Evolutionary conservation across 345 rosid species (phyloP).

Genomic region (Eucalyptus regnans): DNA sequence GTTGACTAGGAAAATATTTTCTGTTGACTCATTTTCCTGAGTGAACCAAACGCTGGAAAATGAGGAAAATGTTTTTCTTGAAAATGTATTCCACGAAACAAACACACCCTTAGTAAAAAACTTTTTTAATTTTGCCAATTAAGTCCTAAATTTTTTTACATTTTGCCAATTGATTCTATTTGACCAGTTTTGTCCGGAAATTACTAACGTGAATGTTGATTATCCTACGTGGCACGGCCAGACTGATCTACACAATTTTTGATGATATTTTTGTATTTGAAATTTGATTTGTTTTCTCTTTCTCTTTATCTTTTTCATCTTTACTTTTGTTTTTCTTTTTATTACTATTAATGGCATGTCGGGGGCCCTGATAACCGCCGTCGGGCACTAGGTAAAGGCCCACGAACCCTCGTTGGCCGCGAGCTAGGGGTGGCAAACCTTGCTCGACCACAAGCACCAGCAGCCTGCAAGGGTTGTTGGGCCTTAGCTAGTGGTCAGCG

Average conservation of each 20-base stretch:
- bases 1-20: too few species aligned
- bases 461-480: accelerated
- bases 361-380: accelerated
- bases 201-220: accelerated
- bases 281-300: too few species aligned
- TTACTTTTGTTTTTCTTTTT: accelerated
- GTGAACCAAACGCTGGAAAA: too few species aligned
- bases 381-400: accelerated
- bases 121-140: accelerated
- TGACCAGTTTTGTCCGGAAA: accelerated
- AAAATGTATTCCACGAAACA: too few species aligned
- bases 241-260: accelerated
- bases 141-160: neutral
- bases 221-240: accelerated
- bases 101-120: neutral
- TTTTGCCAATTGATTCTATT: neutral
- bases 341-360: too few species aligned
- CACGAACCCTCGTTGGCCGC: accelerated
- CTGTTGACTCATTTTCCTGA: too few species aligned
- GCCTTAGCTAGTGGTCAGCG: accelerated
- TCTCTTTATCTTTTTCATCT: too few species aligned
- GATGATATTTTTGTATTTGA: too few species aligned
- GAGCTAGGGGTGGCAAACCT: too few species aligned
- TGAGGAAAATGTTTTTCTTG: too few species aligned
- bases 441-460: too few species aligned